Base-by-base conservation (phyloP, 2,329 filamentous ascomycete genomes). In the Chrysoporthe cubensis region DNA sequence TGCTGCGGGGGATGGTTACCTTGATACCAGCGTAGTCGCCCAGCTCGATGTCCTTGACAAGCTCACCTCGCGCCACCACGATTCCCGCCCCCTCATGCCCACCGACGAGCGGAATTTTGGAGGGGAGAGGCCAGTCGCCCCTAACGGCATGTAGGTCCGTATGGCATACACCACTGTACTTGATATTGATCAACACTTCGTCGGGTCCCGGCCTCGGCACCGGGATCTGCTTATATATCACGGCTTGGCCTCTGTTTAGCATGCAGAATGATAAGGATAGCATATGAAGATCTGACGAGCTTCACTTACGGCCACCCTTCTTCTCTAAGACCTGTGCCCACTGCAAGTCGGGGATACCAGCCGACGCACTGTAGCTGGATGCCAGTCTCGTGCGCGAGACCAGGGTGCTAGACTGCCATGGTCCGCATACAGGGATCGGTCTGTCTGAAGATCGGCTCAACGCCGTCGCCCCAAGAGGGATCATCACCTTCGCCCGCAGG, bases 251-350 rank as follows among this genome's bases (percentile, higher is more conserved):
- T 4, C 48, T 32, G 0, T 9, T 54, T 54, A 54, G 50, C 50
- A 32, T 4, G 50, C 14, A 26, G n/a, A 26, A 32, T 14, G 21
- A 5, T 4, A 54, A 26, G 13, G 6, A 32, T 4, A 52, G n/a
- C 5, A 32, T 14, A 52, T 7, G 18, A 21, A n/a, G 43, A 65
- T 68, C 52, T 70, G 67, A 44, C 42, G 46, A 18, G 13, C 3
- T 3, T 34, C 18, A 82, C 86, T 76, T 83, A 84, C 90, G 87
- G 66, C 89, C 90, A 73, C 92, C 93, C 67, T 86, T 90, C 84
- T 93, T 87, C 81, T 97, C 91, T 74, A 96, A 85, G 74, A 98
- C 92, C 81, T 96, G 92, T 63, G 95, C 95, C 93, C 91, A 96
- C 84, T 98, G 95, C 80, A 89, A 90, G 63, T 85, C 87, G 67